Base-by-base conservation (phyloP, 352 stramenopile genomes). In the Phytopythium vexans region DNA sequence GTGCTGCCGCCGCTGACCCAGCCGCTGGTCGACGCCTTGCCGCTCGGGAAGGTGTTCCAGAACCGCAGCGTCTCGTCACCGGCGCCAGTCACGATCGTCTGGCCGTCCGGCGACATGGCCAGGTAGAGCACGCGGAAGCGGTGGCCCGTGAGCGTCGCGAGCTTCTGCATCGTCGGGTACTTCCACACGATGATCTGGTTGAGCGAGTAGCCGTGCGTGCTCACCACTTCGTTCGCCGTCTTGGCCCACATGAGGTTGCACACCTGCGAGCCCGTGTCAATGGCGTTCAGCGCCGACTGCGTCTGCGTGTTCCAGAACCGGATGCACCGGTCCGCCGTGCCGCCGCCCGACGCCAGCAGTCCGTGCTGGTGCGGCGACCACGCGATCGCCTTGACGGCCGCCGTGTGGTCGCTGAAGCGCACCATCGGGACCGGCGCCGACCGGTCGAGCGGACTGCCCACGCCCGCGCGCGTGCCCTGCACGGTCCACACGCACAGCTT, bases 121-220 rank as follows among this genome's bases (percentile, higher is more conserved):
- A 99, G 71, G 74, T 99, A 99, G 8, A 99, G 66, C 32, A 99
- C 95, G 51, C 97, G 83, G 64, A 96, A 97, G 6, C 91, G 97
- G 68, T 99, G 96, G 12, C 96, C 96, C 3, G 95, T 98, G 48
- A 99, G 74, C 12, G 95, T 99, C 32, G 92, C 92, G 40, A 99
- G 82, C 70, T 99, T 99, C 40, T 84, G 90, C 91, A 99, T 98
- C 37, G 65, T 96, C 41, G 96, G 95, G 67, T 99, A 98, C 57
- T 97, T 94, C 95, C 95, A 98, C 58, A 98, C 83, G 58, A 98
- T 97, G 72, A 99, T 98, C 64, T 96, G 88, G 85, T 99, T 99
- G 21, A 99, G 80, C 55, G 89, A 98, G 79, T 98, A 99, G 27
- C 97, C 97, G 72, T 99, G 97, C n/a, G 96, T 99, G 56, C 92